Evolutionary conservation across 441 rosid species (phyloP), one percentile per base, ranked within the genome.

Genomic region (Dalechampia spathulata): DNA sequence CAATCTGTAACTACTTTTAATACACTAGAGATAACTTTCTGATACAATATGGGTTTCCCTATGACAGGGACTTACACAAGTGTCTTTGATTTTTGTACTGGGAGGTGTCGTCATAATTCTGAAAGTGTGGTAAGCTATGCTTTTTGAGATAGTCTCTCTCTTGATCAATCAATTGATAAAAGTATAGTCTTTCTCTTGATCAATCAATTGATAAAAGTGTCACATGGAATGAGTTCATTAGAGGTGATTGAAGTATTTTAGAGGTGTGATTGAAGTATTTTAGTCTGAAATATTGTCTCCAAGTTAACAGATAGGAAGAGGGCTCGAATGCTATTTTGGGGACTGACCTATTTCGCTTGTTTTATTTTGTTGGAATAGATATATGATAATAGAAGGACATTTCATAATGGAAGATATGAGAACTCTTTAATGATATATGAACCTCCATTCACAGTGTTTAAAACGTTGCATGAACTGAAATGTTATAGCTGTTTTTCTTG

Each of bases 101-200:
- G 96, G 66, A 89, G 96, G 66, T 93, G 99, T 62, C 95, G 97
- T 20, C 99, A 93, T 69, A 93, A 78, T 61, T 89, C 96, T 40
- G 95, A 81, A 65, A 90, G 99, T 56, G 97, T 93, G 86, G 98
- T 92, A 78, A 71, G 78, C n/a, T 21, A 37, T 57, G 36, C 43
- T 61, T 44, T 44, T 52, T 48, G 30, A 48, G 58, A 37, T 43
- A 41, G 17, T 41, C 34, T 30, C 34, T 8, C 34, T 44, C 34
- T 26, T 32, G 19, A 49, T 49, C 48, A 26, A 34, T 16, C 16
- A 13, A 27, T 37, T 37, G 28, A 38, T 52, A 6, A 36, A 21
- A 15, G 3, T 3, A 30, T 27, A 12, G 20, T 51, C 30, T 22
- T 1, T 10, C 34, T 30, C 34, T 8, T 8, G 5, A 4, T 8